Evolutionary conservation across 2,329 filamentous ascomycete species (phyloP).

Genomic region (Camillea tinctor): DNA sequence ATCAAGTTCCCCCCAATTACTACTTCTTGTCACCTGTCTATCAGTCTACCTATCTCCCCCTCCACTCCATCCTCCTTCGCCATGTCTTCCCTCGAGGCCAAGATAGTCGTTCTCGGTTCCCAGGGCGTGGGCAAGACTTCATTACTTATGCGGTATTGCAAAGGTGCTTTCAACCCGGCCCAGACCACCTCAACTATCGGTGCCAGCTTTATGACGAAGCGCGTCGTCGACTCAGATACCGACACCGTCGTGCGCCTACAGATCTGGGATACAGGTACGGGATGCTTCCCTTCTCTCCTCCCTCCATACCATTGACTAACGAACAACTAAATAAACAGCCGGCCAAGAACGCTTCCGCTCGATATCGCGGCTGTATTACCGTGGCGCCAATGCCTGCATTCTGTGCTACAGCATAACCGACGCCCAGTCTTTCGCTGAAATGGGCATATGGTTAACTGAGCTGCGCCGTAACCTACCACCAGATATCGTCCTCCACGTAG

Average conservation of each 20-base stretch:
- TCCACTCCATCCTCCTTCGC: background rate
- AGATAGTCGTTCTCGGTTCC: slow-evolving; percentile 77
- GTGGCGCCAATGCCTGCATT: slow-evolving; percentile 89
- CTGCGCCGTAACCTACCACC: slow-evolving; percentile 74
- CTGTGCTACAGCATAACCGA: slow-evolving; percentile 94
- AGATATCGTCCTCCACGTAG: slow-evolving; percentile 87
- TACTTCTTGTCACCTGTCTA: too few species aligned
- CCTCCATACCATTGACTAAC: background rate
- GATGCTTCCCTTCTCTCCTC: background rate
- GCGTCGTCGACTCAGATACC: slow-evolving; percentile 77
- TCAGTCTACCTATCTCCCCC: background rate
- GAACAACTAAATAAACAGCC: slow-evolving; percentile 41
- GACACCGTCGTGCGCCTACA: slow-evolving; percentile 87
- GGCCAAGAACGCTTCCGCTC: slow-evolving; percentile 94
- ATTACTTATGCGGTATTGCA: slow-evolving; percentile 73
- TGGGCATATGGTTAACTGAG: slow-evolving; percentile 88
- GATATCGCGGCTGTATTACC: slow-evolving; percentile 94
- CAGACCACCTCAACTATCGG: slow-evolving; percentile 70
- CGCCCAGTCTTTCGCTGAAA: slow-evolving; percentile 80
- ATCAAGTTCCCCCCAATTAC: too few species aligned
- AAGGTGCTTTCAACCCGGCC: slow-evolving; percentile 67
- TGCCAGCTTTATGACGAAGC: slow-evolving; percentile 77
- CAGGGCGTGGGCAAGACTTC: slow-evolving; percentile 81
- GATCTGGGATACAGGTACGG: slow-evolving; percentile 84
- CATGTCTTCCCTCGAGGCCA: slow-evolving; percentile 70